Conservation (phyloP, 2,329 filamentous ascomycete genomes). For the Trichoderma atrobrunneum region DNA sequence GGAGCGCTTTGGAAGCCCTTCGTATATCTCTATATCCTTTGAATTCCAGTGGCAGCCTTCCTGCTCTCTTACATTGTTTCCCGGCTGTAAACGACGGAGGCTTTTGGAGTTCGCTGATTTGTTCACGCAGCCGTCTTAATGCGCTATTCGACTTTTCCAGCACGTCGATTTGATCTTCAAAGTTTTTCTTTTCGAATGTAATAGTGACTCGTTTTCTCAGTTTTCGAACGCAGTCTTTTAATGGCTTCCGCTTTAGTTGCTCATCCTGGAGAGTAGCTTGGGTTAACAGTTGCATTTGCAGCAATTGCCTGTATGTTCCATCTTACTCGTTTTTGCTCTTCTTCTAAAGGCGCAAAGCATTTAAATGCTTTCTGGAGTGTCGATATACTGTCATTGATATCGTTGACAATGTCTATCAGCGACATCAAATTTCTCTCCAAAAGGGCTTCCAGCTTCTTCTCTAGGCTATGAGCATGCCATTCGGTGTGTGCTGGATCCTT, state of each 20-base stretch:
- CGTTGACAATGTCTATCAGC: neutral
- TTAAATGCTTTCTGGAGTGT: neutral
- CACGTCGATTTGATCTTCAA: neutral
- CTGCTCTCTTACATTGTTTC: neutral
- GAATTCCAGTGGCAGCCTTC: neutral
- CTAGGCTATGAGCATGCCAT: neutral
- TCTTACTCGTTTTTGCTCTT: neutral
- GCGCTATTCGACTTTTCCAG: neutral
- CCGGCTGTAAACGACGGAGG: neutral
- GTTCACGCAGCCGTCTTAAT: neutral
- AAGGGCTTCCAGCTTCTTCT: neutral
- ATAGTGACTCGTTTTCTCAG: conserved; percentile 2
- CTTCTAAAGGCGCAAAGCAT: neutral
- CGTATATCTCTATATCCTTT: neutral
- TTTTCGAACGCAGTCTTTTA: neutral
- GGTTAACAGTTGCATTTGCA: neutral
- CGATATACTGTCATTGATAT: neutral
- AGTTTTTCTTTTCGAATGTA: neutral
- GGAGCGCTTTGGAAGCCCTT: neutral
- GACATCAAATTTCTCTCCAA: neutral
- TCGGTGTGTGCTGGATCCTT: neutral
- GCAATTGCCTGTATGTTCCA: neutral
- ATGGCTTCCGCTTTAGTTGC: neutral
- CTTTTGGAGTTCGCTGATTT: neutral
- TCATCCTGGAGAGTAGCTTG: neutral